These are phyloP conservation scores for Kodamaea fukazawae DNA, from an alignment of 805 yeast genomes.

Conservation along the genomic window DNA sequence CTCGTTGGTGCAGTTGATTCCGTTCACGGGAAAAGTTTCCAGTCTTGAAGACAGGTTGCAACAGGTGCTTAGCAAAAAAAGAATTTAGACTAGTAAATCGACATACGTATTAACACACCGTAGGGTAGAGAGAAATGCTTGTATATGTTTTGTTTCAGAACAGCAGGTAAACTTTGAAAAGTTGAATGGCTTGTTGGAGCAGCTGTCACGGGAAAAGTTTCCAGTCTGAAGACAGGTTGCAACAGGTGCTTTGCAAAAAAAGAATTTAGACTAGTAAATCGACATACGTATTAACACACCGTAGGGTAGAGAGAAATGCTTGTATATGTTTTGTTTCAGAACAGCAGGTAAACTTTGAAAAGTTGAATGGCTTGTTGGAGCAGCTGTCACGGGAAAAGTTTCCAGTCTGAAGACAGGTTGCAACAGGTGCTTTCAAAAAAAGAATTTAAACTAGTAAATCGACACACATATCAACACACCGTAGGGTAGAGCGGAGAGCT, in stretches of 20 bases:
- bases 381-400: slow-evolving; percentile 16
- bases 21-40: slow-evolving; percentile 14
- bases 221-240: slow-evolving; percentile 15
- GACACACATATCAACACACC: too few species aligned
- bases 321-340: slow-evolving; percentile 4
- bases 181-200: slow-evolving; percentile 20
- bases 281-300: too few species aligned
- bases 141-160: slow-evolving; percentile 4
- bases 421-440: slow-evolving; percentile 13
- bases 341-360: slow-evolving; percentile 7
- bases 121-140: too few species aligned
- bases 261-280: too few species aligned
- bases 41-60: slow-evolving; percentile 15
- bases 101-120: too few species aligned
- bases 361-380: slow-evolving; percentile 20
- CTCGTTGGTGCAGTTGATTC: slow-evolving; percentile 19
- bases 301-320: too few species aligned
- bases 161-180: slow-evolving; percentile 8
- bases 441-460: too few species aligned
- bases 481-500: too few species aligned
- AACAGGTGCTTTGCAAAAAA: slow-evolving; percentile 13
- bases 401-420: slow-evolving; percentile 14
- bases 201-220: slow-evolving; percentile 16
- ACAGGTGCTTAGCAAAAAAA: slow-evolving; percentile 13
- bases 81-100: too few species aligned